Evolutionary conservation across 345 rosid species (phyloP).

Genomic region (Sonneratia caseolaris): DNA sequence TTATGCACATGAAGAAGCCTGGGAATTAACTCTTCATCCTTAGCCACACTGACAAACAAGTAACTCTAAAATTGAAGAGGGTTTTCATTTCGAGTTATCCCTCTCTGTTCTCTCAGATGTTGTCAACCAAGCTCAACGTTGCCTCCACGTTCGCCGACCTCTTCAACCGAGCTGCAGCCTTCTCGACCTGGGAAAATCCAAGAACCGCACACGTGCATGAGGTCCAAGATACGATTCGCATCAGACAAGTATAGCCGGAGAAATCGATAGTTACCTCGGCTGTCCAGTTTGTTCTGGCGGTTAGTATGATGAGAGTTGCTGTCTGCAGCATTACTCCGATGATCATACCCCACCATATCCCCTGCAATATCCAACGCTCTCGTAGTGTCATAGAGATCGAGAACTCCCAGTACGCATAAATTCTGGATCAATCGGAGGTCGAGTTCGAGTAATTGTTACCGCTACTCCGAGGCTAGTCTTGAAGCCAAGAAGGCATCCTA

Average conservation of each 20-base stretch:
- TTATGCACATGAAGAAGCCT: too few species aligned
- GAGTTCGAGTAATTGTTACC: constrained; percentile 22
- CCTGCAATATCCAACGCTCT: constrained; percentile 28
- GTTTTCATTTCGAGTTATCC: neutral
- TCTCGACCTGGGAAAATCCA: constrained; percentile 42
- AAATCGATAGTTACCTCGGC: constrained; percentile 41
- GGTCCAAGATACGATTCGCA: neutral
- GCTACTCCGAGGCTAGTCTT: constrained; percentile 70
- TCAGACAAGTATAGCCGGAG: neutral
- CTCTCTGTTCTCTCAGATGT: neutral
- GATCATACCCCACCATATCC: constrained; percentile 96
- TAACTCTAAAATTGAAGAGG: too few species aligned
- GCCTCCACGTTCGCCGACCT: constrained; percentile 32
- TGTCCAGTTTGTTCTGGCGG: constrained; percentile 69
- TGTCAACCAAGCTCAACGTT: constrained; percentile 7
- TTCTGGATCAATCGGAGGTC: neutral
- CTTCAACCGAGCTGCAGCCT: constrained; percentile 46
- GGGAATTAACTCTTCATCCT: too few species aligned
- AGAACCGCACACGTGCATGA: neutral
- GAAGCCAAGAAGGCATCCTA: constrained; percentile 86
- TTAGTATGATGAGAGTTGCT: constrained; percentile 42
- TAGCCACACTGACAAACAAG: too few species aligned
- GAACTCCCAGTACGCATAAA: neutral
- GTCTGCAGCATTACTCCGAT: constrained; percentile 68
- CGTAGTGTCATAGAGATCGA: neutral